Evolutionary conservation across 2,329 filamentous ascomycete species (phyloP).

Genomic region (Tolypocladium ophioglossoides): DNA sequence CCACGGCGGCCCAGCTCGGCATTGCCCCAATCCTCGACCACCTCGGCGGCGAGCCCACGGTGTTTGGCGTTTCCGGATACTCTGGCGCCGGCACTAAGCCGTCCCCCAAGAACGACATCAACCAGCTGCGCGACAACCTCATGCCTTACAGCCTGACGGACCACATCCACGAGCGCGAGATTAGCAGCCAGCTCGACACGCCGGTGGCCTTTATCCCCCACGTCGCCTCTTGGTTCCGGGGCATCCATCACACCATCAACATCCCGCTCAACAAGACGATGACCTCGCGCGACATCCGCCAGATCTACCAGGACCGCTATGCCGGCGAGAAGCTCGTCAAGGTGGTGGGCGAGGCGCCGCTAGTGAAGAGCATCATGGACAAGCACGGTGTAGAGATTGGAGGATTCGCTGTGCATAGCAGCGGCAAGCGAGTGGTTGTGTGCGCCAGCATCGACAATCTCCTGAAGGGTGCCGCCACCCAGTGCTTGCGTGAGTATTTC

Average conservation of each 20-base stretch:
- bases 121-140: constrained; percentile 74
- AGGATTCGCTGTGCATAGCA: constrained; percentile 85
- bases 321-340: constrained; percentile 93
- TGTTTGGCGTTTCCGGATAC: constrained; percentile 91
- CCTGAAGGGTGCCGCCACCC: constrained; percentile 84
- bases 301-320: constrained; percentile 92
- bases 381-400: constrained; percentile 91
- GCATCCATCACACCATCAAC: constrained; percentile 84
- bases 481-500: constrained; percentile 68
- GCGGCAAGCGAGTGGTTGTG: constrained; percentile 85
- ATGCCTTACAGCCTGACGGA: constrained; percentile 72
- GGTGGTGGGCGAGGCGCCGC: constrained; percentile 76
- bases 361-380: constrained; percentile 73
- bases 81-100: constrained; percentile 93
- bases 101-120: constrained; percentile 84
- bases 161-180: constrained; percentile 91
- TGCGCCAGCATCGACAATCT: constrained; percentile 87
- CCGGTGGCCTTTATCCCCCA: constrained; percentile 83
- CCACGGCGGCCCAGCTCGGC: constrained; percentile 82
- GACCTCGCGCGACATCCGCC: constrained; percentile 83
- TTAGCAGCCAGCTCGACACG: constrained; percentile 64
- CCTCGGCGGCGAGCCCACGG: constrained; percentile 66
- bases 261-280: constrained; percentile 80
- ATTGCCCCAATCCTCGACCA: constrained; percentile 72
- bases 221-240: constrained; percentile 94